Evolutionary conservation across 1,139 yeast genomes (phyloP).

Genomic region (Casaregolazyma suthepensis): DNA sequence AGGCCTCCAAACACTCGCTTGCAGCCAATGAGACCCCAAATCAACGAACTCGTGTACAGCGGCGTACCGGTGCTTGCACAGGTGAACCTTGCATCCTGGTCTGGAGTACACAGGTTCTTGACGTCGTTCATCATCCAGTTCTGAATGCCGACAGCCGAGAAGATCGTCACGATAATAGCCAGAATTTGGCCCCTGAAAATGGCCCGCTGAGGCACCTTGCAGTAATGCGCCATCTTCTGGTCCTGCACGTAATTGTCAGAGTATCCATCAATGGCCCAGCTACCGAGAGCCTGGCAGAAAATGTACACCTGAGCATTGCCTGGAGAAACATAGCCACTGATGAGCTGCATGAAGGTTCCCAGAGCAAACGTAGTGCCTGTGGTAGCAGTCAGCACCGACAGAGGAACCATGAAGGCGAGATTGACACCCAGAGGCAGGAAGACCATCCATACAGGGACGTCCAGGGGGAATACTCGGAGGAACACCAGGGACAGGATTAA

Average conservation of each 20-base stretch:
- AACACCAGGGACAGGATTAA: conserved; percentile 44
- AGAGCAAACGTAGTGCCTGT: conserved; percentile 51
- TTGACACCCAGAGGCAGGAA: conserved; percentile 43
- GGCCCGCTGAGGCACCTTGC: conserved; percentile 51
- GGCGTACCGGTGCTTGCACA: conserved; percentile 37
- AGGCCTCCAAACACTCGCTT: conserved; percentile 44
- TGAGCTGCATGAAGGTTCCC: conserved; percentile 49
- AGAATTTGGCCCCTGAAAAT: conserved; percentile 51
- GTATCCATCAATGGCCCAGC: conserved; percentile 53
- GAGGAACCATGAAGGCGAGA: conserved; percentile 49
- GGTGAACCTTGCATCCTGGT: conserved; percentile 33
- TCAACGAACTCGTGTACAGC: conserved; percentile 47
- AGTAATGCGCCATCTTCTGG: conserved; percentile 52
- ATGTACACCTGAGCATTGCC: conserved; percentile 57
- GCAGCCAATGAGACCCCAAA: conserved; percentile 65
- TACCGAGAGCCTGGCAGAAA: conserved; percentile 51
- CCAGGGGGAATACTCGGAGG: conserved; percentile 38
- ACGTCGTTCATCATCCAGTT: conserved; percentile 47
- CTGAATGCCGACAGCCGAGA: conserved; percentile 47
- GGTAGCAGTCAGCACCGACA: conserved; percentile 41
- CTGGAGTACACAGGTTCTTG: conserved; percentile 41
- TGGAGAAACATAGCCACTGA: conserved; percentile 57
- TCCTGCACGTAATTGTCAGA: conserved; percentile 53
- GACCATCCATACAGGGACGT: not conserved
- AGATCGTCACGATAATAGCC: conserved; percentile 30